Evolutionary conservation across 139 green algal genomes (phyloP), one percentile per base, ranked within the genome.

Genomic region (Marvania coccoides): DNA sequence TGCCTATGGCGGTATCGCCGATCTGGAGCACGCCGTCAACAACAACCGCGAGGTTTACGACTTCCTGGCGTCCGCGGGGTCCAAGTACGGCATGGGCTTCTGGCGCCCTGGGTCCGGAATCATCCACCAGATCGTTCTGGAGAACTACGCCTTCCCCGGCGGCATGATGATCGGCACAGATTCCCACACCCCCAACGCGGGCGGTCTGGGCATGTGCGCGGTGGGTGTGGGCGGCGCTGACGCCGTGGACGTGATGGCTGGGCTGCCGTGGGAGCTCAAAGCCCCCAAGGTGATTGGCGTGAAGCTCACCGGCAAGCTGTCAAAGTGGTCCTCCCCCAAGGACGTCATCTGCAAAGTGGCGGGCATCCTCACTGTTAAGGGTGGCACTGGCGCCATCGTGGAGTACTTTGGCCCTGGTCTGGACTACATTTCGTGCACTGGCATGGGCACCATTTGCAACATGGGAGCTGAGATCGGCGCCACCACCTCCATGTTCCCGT

Each of bases 391-490:
- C 57, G 86, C 91, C 47, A 97, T 97, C 40, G 85, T 96, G 23
- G 91, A 97, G 84, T 96, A 97, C 81, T 91, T 88, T 80, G 91
- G 91, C 29, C 84, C 88, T 10, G 91, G 91, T 61, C 71, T 96
- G 38, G 90, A 97, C 58, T 77, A 81, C 70, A 89, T 97, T 36
- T 91, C 81, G 7, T 95, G 87, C 87, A 97, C 91, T 36, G 85
- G 80, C 72, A 97, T 96, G 90, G 91, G 86, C 56, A 97, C 91
- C 47, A 96, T 97, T 67, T 97, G 91, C 79, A 97, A 97, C 87
- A 97, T 97, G 91, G 88, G 88, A 58, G 90, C 91, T 37, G 91
- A 97, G 86, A 97, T 97, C 59, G 91, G 91, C 13, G 91, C 91
- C 62, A 97, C 91, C 36, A 97, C 91, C 53, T 93, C 85, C 60